phyloP scores from a whole-genome alignment of 805 yeast genomes.

The Yarrowia alimentaria region DNA sequence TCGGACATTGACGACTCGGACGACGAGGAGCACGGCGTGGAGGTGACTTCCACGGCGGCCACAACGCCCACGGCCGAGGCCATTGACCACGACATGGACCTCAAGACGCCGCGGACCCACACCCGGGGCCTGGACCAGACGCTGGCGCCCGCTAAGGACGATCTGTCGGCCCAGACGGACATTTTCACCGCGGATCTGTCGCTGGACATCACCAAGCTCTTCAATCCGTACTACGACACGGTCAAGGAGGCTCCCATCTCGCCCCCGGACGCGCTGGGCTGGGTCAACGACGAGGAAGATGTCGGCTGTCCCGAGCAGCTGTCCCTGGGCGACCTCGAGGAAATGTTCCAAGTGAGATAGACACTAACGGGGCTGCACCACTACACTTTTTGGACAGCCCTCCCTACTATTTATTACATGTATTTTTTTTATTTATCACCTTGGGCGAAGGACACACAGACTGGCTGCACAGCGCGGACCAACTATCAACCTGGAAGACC shows the following conservation, averaged over 20 bases:
- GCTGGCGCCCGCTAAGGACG: neutral
- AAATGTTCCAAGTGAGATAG: constrained; percentile 9
- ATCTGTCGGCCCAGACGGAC: no score
- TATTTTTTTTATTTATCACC: constrained; percentile 21
- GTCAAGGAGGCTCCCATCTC: constrained; percentile 9
- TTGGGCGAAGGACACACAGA: no score
- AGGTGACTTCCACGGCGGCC: constrained; percentile 20
- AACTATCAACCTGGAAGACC: no score
- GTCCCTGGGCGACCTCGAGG: constrained; percentile 21
- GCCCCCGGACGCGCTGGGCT: no score
- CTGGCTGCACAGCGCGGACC: no score
- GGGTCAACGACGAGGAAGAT: constrained; percentile 25
- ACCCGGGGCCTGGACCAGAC: constrained; percentile 22
- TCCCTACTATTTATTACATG: constrained; percentile 18
- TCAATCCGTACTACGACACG: constrained; percentile 18
- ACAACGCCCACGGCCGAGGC: constrained; percentile 18
- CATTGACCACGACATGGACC: neutral
- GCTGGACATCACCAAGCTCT: constrained; percentile 19
- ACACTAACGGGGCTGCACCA: neutral
- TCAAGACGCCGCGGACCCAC: no score
- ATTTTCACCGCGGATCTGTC: constrained; percentile 14
- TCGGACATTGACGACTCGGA: constrained; percentile 20
- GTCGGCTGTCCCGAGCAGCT: constrained; percentile 26
- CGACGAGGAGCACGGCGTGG: constrained; percentile 15
- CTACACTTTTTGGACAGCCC: no score